Conservation (phyloP, 192 early-diverging fungal genomes). For the Entomortierella chlamydospora region DNA sequence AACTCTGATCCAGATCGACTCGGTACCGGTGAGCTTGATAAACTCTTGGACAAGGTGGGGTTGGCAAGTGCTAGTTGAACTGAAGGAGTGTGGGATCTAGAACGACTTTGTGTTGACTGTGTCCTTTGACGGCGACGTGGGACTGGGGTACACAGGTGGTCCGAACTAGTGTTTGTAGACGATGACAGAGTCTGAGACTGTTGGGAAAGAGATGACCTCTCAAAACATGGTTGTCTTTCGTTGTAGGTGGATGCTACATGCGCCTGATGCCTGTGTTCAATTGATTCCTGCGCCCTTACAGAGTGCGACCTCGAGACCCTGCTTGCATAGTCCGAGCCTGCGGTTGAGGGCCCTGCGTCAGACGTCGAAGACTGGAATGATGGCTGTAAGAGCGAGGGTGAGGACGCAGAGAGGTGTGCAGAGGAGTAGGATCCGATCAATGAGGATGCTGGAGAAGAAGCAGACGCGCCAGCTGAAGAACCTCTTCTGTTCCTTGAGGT, state of each 20-base stretch:
- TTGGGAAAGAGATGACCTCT: neutral
- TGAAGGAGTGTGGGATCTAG: slow-evolving; percentile 21
- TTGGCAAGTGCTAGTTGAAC: slow-evolving; percentile 48
- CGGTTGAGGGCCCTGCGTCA: neutral
- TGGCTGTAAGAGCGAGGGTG: neutral
- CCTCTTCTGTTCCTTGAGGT: neutral
- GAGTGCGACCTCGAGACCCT: neutral
- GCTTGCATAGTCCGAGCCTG: neutral
- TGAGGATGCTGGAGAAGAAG: neutral
- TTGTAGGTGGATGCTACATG: neutral
- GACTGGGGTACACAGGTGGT: slow-evolving; percentile 3
- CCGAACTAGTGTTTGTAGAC: neutral
- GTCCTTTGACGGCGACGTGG: slow-evolving; percentile 27
- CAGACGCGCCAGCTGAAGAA: neutral
- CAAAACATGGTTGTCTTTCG: neutral
- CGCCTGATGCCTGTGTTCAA: neutral
- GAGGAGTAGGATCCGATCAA: neutral
- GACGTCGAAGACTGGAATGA: neutral
- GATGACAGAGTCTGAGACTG: neutral
- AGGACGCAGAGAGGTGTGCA: neutral
- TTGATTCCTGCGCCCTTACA: neutral
- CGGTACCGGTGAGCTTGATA: slow-evolving; percentile 38
- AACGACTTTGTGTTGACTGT: slow-evolving; percentile 18
- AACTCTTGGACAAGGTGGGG: slow-evolving; percentile 38
- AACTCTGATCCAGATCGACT: slow-evolving; percentile 13